Conservation (phyloP, 768 basidiomycete species). For the Lactarius hatsudake region DNA sequence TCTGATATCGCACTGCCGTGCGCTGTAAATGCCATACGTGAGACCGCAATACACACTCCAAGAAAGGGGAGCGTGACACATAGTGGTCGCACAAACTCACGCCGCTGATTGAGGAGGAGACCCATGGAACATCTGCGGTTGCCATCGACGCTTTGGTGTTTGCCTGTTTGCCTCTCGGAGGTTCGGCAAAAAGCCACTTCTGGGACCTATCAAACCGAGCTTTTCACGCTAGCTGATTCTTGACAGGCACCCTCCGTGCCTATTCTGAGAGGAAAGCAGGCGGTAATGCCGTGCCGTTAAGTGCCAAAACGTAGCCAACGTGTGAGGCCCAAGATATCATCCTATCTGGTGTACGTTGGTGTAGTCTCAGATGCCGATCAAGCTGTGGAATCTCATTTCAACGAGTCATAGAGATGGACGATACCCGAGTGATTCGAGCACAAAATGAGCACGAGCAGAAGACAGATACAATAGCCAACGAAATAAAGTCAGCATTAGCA, state of each 20-base stretch:
- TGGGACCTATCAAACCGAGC: background rate
- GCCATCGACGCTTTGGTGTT: background rate
- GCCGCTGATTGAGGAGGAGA: background rate
- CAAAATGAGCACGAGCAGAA: background rate
- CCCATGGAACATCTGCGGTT: background rate
- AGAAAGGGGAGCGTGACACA: background rate
- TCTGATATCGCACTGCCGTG: background rate
- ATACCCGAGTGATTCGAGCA: background rate
- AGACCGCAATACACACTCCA: background rate
- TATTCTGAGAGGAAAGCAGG: background rate
- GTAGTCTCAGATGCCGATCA: background rate
- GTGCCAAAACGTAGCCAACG: background rate
- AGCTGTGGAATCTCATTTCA: background rate
- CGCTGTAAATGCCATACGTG: slow-evolving; percentile 5
- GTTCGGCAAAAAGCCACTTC: background rate
- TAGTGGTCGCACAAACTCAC: background rate
- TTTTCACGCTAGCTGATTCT: background rate
- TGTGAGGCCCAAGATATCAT: background rate
- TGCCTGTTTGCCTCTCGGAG: background rate
- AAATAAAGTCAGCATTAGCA: background rate
- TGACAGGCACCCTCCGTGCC: background rate
- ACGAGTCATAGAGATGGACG: background rate
- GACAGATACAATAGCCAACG: background rate
- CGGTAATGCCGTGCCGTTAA: background rate
- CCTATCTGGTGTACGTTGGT: background rate